Percentiles rank a stretch among this genome's conserved stretches.
Conservation (phyloP, 169 alveolate genomes). For the Eimeria tenella region DNA sequence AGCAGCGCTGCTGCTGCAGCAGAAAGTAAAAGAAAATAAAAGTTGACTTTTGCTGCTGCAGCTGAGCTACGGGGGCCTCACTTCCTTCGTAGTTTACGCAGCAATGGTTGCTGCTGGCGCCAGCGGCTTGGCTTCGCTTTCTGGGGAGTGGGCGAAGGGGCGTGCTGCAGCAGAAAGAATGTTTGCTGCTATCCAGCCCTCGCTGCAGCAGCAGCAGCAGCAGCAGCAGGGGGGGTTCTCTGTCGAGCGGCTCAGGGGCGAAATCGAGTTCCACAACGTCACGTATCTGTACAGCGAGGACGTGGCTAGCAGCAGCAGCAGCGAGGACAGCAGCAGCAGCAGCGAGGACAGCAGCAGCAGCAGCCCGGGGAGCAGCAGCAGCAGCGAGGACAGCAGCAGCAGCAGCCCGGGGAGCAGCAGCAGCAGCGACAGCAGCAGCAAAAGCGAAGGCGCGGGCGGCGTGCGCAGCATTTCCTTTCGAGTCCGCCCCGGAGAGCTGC, state of each 20-base stretch:
- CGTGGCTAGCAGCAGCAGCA: neutral
- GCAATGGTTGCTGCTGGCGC: conserved; percentile 70
- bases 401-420: neutral
- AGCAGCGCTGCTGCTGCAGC: neutral
- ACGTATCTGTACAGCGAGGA: conserved; percentile 18
- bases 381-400: neutral
- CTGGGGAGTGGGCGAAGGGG: conserved; percentile 24
- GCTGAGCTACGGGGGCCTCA: conserved; percentile 66
- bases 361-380: neutral
- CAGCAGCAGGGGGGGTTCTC: neutral
- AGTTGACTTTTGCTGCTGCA: neutral
- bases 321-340: neutral
- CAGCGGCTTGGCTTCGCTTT: conserved; percentile 67
- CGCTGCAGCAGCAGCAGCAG: conserved; percentile 51
- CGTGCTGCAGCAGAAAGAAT: conserved; percentile 41
- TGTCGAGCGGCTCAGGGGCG: neutral
- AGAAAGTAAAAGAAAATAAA: too few relatives aligned
- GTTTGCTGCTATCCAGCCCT: conserved; percentile 6
- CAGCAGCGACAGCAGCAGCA: neutral
- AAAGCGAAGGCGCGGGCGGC: neutral
- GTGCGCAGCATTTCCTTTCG: neutral
- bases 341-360: neutral
- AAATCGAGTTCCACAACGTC: conserved; percentile 42
- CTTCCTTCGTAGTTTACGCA: conserved; percentile 53
- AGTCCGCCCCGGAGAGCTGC: conserved; percentile 20